Conservation (phyloP, 805 yeast genomes). For the Lachancea kluyveri region DNA sequence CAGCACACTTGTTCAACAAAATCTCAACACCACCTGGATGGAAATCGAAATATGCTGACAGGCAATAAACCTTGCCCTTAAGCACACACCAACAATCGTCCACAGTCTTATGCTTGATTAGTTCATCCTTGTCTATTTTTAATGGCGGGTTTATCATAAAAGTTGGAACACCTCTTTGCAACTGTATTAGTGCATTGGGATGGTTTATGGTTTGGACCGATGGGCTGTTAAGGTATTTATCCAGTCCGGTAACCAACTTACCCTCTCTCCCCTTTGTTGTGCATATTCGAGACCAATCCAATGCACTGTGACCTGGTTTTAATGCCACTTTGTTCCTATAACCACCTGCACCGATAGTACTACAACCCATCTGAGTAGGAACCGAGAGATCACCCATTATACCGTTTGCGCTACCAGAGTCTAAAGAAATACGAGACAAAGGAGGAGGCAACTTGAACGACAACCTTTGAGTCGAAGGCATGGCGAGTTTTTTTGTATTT, state of each 20-base stretch:
- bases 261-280: slow-evolving; percentile 12
- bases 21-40: slow-evolving; percentile 93
- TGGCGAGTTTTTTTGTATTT: no score
- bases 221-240: slow-evolving; percentile 10
- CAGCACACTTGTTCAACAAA: slow-evolving; percentile 64
- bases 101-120: slow-evolving; percentile 49
- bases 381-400: slow-evolving; percentile 1
- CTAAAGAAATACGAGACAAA: no score
- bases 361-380: slow-evolving; percentile 15
- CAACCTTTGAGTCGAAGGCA: no score
- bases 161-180: slow-evolving; percentile 15
- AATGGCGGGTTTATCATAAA: slow-evolving; percentile 37
- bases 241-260: slow-evolving; percentile 17
- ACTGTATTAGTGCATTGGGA: slow-evolving; percentile 12
- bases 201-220: slow-evolving; percentile 15
- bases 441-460: no score
- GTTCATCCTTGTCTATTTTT: slow-evolving; percentile 48
- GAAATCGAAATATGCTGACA: slow-evolving; percentile 75
- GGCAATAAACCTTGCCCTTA: slow-evolving; percentile 74
- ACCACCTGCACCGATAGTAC: slow-evolving; percentile 18
- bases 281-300: slow-evolving; percentile 28
- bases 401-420: no score
- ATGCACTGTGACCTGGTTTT: slow-evolving; percentile 30
- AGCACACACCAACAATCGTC: slow-evolving; percentile 84
- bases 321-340: slow-evolving; percentile 30